Evolutionary conservation across 352 stramenopile species (phyloP).

Genomic region (Thalassiosira oceanica): DNA sequence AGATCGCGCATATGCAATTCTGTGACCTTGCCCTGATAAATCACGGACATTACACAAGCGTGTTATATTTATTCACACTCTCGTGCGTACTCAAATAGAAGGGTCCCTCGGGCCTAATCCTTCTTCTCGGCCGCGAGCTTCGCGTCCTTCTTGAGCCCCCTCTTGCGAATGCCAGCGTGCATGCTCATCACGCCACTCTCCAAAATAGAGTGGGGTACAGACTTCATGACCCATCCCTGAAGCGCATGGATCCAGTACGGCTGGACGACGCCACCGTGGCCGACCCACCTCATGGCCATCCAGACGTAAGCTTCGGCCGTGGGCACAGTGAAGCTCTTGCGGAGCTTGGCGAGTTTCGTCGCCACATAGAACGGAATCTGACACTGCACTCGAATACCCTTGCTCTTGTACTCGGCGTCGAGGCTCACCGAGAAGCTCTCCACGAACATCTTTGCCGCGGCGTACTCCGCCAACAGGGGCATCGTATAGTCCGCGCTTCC

Average conservation of each 20-base stretch:
- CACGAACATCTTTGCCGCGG: conserved; percentile 96
- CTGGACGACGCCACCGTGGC: conserved; percentile 85
- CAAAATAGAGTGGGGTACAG: conserved; percentile 84
- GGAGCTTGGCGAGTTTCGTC: conserved; percentile 98
- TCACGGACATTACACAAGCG: too few relatives aligned
- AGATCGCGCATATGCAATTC: too few relatives aligned
- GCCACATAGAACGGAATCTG: conserved; percentile 98
- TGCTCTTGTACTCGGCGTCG: conserved; percentile 91
- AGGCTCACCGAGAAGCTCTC: conserved; percentile 96
- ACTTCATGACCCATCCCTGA: conserved; percentile 92
- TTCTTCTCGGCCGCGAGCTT: conserved; percentile 55
- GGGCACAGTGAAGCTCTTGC: conserved; percentile 91
- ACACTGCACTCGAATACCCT: conserved; percentile 92
- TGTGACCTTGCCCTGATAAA: too few relatives aligned
- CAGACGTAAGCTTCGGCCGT: conserved; percentile 87
- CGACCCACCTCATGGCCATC: conserved; percentile 89
- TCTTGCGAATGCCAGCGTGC: conserved; percentile 75
- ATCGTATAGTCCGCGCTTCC: conserved; percentile 92
- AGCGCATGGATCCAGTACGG: conserved; percentile 93
- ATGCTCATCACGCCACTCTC: conserved; percentile 78
- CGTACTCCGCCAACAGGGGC: conserved; percentile 95
- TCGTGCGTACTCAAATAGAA: too few relatives aligned
- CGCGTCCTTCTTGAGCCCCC: conserved; percentile 80
- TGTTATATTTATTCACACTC: too few relatives aligned
- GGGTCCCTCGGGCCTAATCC: too few relatives aligned